Evolutionary conservation across 164 flowering plant genomes (phyloP), one percentile per base, ranked within the genome.

Genomic region (Platanus orientalis): DNA sequence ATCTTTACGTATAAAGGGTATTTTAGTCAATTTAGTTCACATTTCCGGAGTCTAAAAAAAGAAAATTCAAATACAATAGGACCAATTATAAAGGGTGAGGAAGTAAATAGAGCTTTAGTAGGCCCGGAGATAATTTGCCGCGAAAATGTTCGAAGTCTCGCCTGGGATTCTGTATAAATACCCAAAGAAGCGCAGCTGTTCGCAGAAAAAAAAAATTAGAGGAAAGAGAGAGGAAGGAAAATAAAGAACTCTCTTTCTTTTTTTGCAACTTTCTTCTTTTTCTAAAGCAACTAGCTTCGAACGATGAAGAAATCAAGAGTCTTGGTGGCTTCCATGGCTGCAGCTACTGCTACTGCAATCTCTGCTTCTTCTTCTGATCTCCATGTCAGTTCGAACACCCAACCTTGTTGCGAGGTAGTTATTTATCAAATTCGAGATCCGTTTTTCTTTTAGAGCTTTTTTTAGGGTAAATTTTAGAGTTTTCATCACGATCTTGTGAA

Each of bases 241-340:
- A 17, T 4, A 6, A 16, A 19, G 5, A 16, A 5, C 39, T 34
- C 39, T 34, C 5, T 34, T 34, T 10, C 39, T 34, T n/a, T n/a
- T n/a, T n/a, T n/a, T n/a, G n/a, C n/a, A n/a, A n/a, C n/a, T n/a
- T n/a, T n/a, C n/a, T n/a, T n/a, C n/a, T n/a, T n/a, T n/a, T n/a
- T n/a, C n/a, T n/a, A n/a, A n/a, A n/a, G n/a, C n/a, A n/a, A n/a
- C n/a, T n/a, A n/a, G n/a, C n/a, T n/a, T n/a, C n/a, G n/a, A n/a
- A 34, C 39, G 10, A 72, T 68, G 75, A 72, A 63, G 71, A 68
- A 45, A 44, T 47, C 75, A 7, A 64, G 65, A 42, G 68, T 59
- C 17, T 64, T 72, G 2, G 52, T 72, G 20, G 75, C 64, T 45
- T 72, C 75, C 53, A 54, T 72, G 68, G 71, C 75, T 19, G 71